Base-by-base conservation (phyloP, 2,329 filamentous ascomycete genomes). In the Paracoccidioides brasiliensis region DNA sequence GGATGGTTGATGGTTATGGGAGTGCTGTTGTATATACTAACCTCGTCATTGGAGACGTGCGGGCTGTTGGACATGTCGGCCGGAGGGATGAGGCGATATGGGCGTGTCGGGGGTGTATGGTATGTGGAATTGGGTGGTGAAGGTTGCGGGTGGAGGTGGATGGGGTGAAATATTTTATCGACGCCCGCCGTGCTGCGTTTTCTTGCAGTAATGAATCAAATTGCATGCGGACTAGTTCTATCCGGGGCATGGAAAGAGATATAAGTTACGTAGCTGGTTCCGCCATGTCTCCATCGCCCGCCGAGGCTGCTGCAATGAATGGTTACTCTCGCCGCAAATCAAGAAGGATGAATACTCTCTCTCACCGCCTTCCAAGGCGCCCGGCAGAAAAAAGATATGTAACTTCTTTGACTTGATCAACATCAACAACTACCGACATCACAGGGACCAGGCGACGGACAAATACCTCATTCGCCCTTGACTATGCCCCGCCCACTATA, bases 21-120 rank as follows among this genome's bases (percentile, higher is more conserved):
- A 6, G 12, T 4, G 15, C 40, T 22, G 12, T 15, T 33, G 44
- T 37, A 37, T 44, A 10, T 48, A 63, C 56, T 45, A 66, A 74
- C 73, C 67, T 74, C 72, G 49, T 75, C 72, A 53, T 74, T 68
- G 54, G 62, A 64, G 50, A 74, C 59, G 59, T 70, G 71, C 10
- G 52, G 41, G 15, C 15, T 49, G 45, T 33, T 42, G 38, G 49
- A 52, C 49, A 52, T 52, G 3, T 10, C 15, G 49, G 38, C 3
- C 3, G 49, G 49, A 41, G 22, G 32, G 7, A 15, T 4, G 42
- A 22, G 42, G 15, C 1, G n/a, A n/a, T n/a, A 5, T 12, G 28
- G 7, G 30, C 30, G 5, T 2, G 2, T 5, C 14, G 5, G 4
- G 32, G 45, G 32, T 49, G 10, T 28, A 37, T 49, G 5, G 3